phyloP scores from a whole-genome alignment of 2,329 filamentous ascomycete genomes.

The Xylariaceae sp. region DNA sequence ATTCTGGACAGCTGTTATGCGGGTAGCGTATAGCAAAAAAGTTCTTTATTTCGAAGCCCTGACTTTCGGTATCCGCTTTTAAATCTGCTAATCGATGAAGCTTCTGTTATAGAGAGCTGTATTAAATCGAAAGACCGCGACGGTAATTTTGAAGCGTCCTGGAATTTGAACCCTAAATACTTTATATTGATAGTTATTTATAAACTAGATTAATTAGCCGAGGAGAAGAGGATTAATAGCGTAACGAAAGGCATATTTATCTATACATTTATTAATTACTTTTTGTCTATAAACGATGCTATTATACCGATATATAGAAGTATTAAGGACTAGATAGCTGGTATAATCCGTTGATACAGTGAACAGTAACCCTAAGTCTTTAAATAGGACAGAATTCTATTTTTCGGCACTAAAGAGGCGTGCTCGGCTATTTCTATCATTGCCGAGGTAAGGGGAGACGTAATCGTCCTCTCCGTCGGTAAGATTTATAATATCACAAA shows the following conservation, averaged over 20 bases:
- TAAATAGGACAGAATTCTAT: constrained; percentile 1
- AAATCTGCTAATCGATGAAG: constrained; percentile 2
- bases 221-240: neutral
- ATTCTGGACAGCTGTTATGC: constrained; percentile 6
- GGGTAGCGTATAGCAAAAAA: neutral
- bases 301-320: too few species aligned
- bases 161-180: constrained; percentile 1
- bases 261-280: neutral
- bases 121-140: neutral
- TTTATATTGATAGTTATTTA: constrained; percentile 2
- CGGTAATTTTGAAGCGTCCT: neutral
- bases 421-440: neutral
- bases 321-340: neutral
- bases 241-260: neutral
- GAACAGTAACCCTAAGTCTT: constrained; percentile 2
- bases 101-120: neutral
- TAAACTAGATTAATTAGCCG: neutral
- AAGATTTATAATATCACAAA: neutral
- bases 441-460: neutral
- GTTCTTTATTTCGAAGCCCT: neutral
- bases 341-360: neutral
- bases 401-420: neutral
- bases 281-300: neutral
- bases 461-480: neutral
- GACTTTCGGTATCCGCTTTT: neutral